Percentiles rank a stretch among this genome's conserved stretches.
These are phyloP conservation scores for Sporopachydermia cereana DNA, from an alignment of 1,139 yeast species.

Conservation along the genomic window DNA sequence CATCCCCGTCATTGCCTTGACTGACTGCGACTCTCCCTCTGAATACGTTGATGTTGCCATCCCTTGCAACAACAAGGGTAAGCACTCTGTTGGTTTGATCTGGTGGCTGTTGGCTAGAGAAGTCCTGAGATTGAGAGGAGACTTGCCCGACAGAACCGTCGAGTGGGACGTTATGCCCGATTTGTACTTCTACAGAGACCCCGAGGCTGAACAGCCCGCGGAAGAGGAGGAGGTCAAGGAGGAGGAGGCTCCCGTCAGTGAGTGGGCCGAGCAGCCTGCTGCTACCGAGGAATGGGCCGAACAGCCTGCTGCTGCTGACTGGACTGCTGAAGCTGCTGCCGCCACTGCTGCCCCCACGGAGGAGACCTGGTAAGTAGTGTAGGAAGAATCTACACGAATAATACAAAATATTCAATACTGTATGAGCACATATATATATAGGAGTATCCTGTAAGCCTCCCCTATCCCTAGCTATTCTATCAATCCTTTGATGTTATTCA, in stretches of 20 bases:
- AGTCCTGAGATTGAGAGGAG: slow-evolving; percentile 98
- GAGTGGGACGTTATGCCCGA: slow-evolving; percentile 99
- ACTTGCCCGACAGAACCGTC: slow-evolving; percentile 92
- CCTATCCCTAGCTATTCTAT: no score
- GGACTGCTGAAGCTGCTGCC: slow-evolving; percentile 60
- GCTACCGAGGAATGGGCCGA: slow-evolving; percentile 73
- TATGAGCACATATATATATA: no score
- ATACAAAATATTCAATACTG: no score
- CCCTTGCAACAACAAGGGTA: slow-evolving; percentile 99
- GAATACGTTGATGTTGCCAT: slow-evolving; percentile 99
- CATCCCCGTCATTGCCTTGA: slow-evolving; percentile 99
- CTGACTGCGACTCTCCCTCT: slow-evolving; percentile 98
- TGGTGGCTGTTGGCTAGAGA: slow-evolving; percentile 99
- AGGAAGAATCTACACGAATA: no score
- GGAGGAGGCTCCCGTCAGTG: slow-evolving; percentile 44
- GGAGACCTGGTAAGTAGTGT: slow-evolving; percentile 4
- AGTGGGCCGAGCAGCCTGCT: slow-evolving; percentile 52
- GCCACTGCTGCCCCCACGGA: slow-evolving; percentile 22
- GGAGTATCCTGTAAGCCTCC: no score
- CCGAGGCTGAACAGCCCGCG: slow-evolving; percentile 94
- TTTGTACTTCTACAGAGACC: slow-evolving; percentile 99
- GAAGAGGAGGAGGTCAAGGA: slow-evolving; percentile 52
- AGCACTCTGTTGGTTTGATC: slow-evolving; percentile 98
- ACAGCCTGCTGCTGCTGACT: slow-evolving; percentile 45
- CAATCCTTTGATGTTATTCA: no score